phyloP scores from a whole-genome alignment of 768 basidiomycete genomes.

The Psilocybe cyanescens region DNA sequence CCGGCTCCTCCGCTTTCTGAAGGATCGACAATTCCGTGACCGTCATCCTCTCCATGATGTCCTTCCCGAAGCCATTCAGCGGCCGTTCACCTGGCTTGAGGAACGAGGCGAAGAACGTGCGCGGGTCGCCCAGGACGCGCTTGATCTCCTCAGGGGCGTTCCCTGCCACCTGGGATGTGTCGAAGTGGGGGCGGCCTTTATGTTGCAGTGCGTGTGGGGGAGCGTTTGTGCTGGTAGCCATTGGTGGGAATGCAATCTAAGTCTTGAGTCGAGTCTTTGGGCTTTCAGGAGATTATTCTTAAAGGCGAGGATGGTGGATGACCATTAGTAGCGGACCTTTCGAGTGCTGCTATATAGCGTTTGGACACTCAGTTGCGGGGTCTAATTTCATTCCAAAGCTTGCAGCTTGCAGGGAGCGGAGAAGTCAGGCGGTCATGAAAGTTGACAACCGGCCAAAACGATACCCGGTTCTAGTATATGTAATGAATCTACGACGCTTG shows the following conservation, averaged over 20 bases:
- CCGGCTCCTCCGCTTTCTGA: slow-evolving; percentile 44
- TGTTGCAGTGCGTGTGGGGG: background rate
- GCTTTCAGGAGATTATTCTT: too few relatives aligned
- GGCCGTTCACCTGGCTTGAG: slow-evolving; percentile 10
- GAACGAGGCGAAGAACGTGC: slow-evolving; percentile 17
- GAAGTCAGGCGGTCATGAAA: background rate
- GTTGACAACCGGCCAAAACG: background rate
- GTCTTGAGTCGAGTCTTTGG: too few relatives aligned
- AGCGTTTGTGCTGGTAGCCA: background rate
- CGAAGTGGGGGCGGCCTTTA: slow-evolving; percentile 4
- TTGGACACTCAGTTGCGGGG: too few relatives aligned
- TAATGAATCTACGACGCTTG: too few relatives aligned
- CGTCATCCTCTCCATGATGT: slow-evolving; percentile 25
- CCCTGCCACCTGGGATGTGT: slow-evolving; percentile 18
- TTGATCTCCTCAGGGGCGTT: slow-evolving; percentile 30
- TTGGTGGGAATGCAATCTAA: too few relatives aligned
- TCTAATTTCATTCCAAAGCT: background rate
- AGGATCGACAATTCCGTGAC: slow-evolving; percentile 43
- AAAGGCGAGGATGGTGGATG: background rate
- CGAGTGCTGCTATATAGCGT: background rate
- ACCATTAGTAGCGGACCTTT: background rate
- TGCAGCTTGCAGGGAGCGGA: background rate
- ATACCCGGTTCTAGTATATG: background rate
- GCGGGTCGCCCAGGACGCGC: slow-evolving; percentile 21
- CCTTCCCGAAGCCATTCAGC: slow-evolving; percentile 25